Evolutionary conservation across 108 stramenopile genomes (phyloP), one percentile per base, ranked within the genome.

Genomic region (Nitzschia sp.): DNA sequence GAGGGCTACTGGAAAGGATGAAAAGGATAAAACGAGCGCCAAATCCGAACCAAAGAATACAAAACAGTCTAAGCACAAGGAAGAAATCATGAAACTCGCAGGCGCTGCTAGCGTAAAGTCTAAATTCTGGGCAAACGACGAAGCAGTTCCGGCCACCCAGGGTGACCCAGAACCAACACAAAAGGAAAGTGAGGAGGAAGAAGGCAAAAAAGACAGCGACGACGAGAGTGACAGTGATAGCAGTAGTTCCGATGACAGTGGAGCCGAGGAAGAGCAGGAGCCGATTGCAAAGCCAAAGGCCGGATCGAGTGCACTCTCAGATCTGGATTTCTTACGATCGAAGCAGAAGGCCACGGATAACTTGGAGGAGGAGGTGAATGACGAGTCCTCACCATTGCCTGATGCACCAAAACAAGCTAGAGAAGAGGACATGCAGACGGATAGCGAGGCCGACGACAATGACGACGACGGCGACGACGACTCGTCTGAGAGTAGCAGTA

Each of bases 51-150:
- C 53, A 60, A 55, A 68, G 53, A n/a, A n/a, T 33, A 60, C 17
- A 25, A 15, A 21, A 47, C 54, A 5, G 36, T 38, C 54, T 69
- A 66, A 54, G 31, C 79, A 58, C 17, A 65, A 64, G 35, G 23
- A 75, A 65, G 79, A 80, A 74, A 68, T 21, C 65, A 46, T 32
- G 49, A 4, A 63, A 17, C 71, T 83, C 63, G 71, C 74, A 49
- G 78, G 77, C 6, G 45, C 34, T 2, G 67, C 65, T 6, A n/a
- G n/a, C n/a, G 68, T 74, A 27, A 89, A 90, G 48, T 72, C 84
- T 1, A 90, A 90, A 54, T 91, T 93, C 62, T 93, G 91, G 95
- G 81, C 88, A 9, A 93, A 95, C 59, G 91, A 95, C 71, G 89
- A 86, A 73, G 91, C 53, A 3, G 70, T 49, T 58, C 71, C 58